Base-by-base conservation (phyloP, 495 filamentous ascomycete genomes). In the Melanomma pulvis-pyrius region DNA sequence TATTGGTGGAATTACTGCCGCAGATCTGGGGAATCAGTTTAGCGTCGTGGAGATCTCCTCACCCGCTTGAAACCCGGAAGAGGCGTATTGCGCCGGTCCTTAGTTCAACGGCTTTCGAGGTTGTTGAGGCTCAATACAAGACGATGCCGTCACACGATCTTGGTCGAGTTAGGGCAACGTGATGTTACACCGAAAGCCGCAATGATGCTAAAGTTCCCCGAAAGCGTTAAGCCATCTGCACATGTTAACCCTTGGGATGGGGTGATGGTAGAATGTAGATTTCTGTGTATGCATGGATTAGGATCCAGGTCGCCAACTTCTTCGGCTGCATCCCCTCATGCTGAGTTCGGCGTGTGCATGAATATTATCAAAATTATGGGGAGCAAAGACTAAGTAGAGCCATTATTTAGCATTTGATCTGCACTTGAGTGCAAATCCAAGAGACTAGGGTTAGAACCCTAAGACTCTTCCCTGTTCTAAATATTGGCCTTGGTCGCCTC, bases 1-100 rank as follows among this genome's bases (percentile, higher is more conserved):
- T 19, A 54, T 54, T 54, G 51, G 51, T 54, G 51, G 26, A 54
- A 5, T 32, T 17, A 54, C 15, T 29, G 3, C 8, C 49, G 49
- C 13, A 54, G 51, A 54, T 54, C 51, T 54, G 28, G 25, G 51
- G 51, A 54, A 54, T 30, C 25, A 29, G 26, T 8, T 34, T 6
- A 19, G 51, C 28, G 21, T 34, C 22, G 28, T 54, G 51, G 51
- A 51, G 21, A 2, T n/a, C 24, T 26, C 51, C 22, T 32, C 28
- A 11, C 28, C 51, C 25, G 51, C 29, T n/a, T 6, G 39, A n/a
- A 44, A n/a, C 39, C 39, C 39, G 39, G 39, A 44, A 44, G 39
- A 44, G 39, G 39, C 39, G 39, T 44, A 11, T 6, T n/a, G 39
- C 39, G 39, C 39, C 39, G 17, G 17, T n/a, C n/a, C 39, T 44